phyloP scores from a whole-genome alignment of 1,139 yeast genomes.

The Groenewaldozyma auringiensis region DNA sequence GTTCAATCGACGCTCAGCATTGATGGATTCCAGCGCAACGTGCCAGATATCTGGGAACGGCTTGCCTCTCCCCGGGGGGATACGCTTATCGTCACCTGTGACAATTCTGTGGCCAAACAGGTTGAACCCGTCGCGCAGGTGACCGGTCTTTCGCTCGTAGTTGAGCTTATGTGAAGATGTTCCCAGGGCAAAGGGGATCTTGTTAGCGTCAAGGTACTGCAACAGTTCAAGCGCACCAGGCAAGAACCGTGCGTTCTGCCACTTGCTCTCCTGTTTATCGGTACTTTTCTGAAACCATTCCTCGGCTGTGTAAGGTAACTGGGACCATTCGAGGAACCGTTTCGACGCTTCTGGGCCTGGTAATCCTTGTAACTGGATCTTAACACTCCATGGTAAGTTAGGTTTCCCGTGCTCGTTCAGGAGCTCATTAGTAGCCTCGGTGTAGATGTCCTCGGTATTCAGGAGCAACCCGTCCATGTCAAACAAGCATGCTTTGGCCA shows the following conservation, averaged over 20 bases:
- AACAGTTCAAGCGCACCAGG: constrained; percentile 82
- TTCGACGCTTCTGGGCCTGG: constrained; percentile 70
- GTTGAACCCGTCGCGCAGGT: constrained; percentile 52
- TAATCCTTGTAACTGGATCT: constrained; percentile 77
- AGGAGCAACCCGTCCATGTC: constrained; percentile 94
- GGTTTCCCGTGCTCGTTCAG: constrained; percentile 65
- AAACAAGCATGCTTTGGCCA: constrained; percentile 65
- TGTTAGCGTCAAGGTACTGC: constrained; percentile 37
- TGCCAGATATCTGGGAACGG: constrained; percentile 92
- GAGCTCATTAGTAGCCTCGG: constrained; percentile 61
- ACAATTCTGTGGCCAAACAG: constrained; percentile 62
- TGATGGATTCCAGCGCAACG: constrained; percentile 64
- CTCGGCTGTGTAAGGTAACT: constrained; percentile 58
- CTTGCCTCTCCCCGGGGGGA: constrained; percentile 80
- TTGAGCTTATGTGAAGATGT: constrained; percentile 67
- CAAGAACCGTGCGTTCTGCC: constrained; percentile 59
- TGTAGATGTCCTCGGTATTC: constrained; percentile 86
- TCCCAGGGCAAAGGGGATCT: constrained; percentile 83
- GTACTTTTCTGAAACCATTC: constrained; percentile 48
- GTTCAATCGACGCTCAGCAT: constrained; percentile 35
- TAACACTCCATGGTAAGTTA: constrained; percentile 82
- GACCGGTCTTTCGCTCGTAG: constrained; percentile 60
- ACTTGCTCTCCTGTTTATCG: constrained; percentile 47
- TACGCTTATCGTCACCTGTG: constrained; percentile 80
- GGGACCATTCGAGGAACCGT: constrained; percentile 57